Evolutionary conservation across 2,329 filamentous ascomycete species (phyloP).

Genomic region (Alternaria longipes): DNA sequence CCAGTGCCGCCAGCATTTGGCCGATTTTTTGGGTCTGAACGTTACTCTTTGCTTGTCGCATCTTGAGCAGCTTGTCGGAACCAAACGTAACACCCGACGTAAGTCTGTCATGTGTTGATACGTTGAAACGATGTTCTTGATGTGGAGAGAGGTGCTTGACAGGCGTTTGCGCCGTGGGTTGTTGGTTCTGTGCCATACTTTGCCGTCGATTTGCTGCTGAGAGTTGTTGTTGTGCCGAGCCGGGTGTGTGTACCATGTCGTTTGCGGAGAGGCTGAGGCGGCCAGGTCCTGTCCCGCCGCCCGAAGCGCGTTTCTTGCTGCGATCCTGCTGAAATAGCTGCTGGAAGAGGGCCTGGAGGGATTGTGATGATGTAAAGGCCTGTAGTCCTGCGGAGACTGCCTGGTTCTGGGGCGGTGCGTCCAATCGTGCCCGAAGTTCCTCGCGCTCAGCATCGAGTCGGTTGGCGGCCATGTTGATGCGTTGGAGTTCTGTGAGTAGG

Average conservation of each 20-base stretch:
- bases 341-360: conserved; percentile 80
- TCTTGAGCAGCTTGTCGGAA: conserved; percentile 80
- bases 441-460: conserved; percentile 86
- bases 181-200: conserved; percentile 43
- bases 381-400: conserved; percentile 50
- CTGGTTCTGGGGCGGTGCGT: conserved; percentile 74
- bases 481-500: conserved; percentile 86
- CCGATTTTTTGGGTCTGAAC: conserved; percentile 79
- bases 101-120: conserved; percentile 85
- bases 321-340: conserved; percentile 85
- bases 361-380: conserved; percentile 80
- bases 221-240: conserved; percentile 38
- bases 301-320: conserved; percentile 78
- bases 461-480: conserved; percentile 87
- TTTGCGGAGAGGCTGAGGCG: conserved; percentile 52
- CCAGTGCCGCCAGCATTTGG: conserved; percentile 75
- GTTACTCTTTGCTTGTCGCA: conserved; percentile 78
- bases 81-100: conserved; percentile 89
- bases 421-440: conserved; percentile 86
- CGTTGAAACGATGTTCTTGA: conserved; percentile 82
- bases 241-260: conserved; percentile 50
- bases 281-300: conserved; percentile 36
- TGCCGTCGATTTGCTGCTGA: conserved; percentile 48
- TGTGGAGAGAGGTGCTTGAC: conserved; percentile 69
- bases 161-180: conserved; percentile 51